These are phyloP conservation scores for Angophora floribunda DNA, from an alignment of 345 rosid genomes.

Conservation along the genomic window DNA sequence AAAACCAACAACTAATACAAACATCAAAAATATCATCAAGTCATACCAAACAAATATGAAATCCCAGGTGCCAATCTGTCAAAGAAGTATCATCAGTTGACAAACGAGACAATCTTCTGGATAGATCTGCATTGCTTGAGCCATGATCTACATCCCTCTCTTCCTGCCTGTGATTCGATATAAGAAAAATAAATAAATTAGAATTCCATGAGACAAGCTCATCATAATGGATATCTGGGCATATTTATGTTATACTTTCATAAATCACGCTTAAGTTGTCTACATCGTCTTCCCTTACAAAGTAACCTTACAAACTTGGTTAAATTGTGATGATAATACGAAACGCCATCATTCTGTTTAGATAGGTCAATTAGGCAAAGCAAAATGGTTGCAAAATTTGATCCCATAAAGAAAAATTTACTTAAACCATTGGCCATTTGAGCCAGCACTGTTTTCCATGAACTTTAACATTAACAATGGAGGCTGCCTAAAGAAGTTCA, in stretches of 20 bases:
- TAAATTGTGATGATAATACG: background rate
- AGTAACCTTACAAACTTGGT: background rate
- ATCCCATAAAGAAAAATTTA: background rate
- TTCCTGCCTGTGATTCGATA: conserved; percentile 62
- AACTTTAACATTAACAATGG: background rate
- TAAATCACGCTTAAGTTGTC: background rate
- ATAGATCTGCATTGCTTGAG: conserved; percentile 44
- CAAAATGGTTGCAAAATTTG: background rate
- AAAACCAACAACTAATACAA: background rate
- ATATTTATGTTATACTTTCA: background rate
- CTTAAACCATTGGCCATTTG: background rate
- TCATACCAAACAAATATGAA: conserved; percentile 77
- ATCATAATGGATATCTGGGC: background rate
- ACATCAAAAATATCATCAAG: background rate
- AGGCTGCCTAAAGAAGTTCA: background rate
- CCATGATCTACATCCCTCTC: conserved; percentile 52
- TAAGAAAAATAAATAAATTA: background rate
- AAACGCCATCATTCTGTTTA: background rate
- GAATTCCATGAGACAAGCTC: background rate
- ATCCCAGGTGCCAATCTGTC: conserved; percentile 96
- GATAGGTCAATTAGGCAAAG: background rate
- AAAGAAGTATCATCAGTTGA: conserved; percentile 68
- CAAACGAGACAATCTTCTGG: conserved; percentile 56
- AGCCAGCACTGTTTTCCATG: background rate
- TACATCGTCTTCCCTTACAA: background rate